These are phyloP conservation scores for Hypoxylon trugodes DNA, from an alignment of 495 filamentous ascomycete species.

Conservation along the genomic window DNA sequence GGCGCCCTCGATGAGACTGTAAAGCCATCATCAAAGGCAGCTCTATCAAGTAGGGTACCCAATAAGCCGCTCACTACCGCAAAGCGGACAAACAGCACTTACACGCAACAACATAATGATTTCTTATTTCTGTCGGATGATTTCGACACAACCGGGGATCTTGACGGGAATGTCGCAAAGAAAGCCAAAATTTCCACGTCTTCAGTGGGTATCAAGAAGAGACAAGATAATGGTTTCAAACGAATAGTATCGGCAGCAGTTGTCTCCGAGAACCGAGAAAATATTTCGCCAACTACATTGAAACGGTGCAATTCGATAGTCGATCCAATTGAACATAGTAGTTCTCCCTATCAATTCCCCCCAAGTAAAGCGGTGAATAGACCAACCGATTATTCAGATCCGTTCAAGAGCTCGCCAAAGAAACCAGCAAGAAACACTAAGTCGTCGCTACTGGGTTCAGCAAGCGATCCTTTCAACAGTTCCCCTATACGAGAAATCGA, in stretches of 20 bases:
- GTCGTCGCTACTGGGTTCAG: constrained; percentile 18
- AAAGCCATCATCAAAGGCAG: constrained; percentile 1
- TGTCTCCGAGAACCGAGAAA: not conserved
- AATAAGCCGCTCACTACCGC: not conserved
- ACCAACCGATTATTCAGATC: constrained; percentile 27
- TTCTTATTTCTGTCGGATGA: constrained; percentile 61
- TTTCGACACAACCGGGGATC: constrained; percentile 52
- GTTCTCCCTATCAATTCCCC: constrained; percentile 19
- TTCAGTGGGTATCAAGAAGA: constrained; percentile 7
- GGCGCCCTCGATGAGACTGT: not conserved
- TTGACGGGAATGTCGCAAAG: constrained; percentile 37
- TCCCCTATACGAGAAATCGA: constrained; percentile 11
- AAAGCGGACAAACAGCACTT: constrained; percentile 11
- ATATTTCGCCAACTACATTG: constrained; percentile 1
- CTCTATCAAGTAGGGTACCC: not conserved
- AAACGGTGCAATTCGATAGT: constrained; percentile 35
- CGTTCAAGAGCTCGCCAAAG: constrained; percentile 36
- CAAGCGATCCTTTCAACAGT: constrained; percentile 31
- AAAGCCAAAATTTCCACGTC: constrained; percentile 27
- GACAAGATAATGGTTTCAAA: constrained; percentile 8
- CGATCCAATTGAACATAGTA: constrained; percentile 42
- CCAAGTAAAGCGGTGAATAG: constrained; percentile 3
- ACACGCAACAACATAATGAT: constrained; percentile 20
- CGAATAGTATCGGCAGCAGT: constrained; percentile 9
- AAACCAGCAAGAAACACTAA: constrained; percentile 10